Evolutionary conservation across 2,329 filamentous ascomycete genomes (phyloP), one percentile per base, ranked within the genome.

Genomic region (Penicillium sp.): DNA sequence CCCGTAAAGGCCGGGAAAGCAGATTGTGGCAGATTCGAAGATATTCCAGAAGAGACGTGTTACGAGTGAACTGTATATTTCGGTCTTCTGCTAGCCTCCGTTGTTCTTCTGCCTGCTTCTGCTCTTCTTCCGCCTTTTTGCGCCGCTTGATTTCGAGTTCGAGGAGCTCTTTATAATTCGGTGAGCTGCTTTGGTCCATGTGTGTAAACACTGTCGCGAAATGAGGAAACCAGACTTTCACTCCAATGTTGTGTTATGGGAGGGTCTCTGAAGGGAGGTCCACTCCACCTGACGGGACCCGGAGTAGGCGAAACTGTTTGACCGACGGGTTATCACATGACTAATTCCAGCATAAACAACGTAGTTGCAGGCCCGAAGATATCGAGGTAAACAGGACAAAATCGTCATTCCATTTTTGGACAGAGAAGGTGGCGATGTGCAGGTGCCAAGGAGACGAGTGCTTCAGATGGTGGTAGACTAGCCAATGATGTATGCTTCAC

Each of bases 1-100:
- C 58, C 56, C 40, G 34, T 34, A 69, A 48, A 3, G 21, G 39
- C 28, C 21, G 6, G n/a, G 36, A 39, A 21, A 39, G 36, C n/a
- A 39, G 36, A 21, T 18, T 39, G 36, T 39, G 36, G 36, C 36
- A 39, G 18, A 21, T 5, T 18, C 36, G 36, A 21, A 39, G 36
- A 18, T 39, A 39, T 39, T 39, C 16, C 18, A 19, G 36, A 9
- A 39, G 36, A 5, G 36, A 39, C 13, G 36, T 39, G 11, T 39
- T 39, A 13, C 36, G 36, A 18, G 36, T 39, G 36, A 39, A 21
- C n/a, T 39, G 36, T 39, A 13, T 21, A 39, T 13, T 39, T 8
- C 36, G 36, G 18, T 19, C n/a, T 39, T 39, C 36, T 39, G 36
- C 36, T 34, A n/a, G 14, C 31, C 14, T 34, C 14, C 14, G 14